Conservation (phyloP, 176 grass and related monocot genomes). For the Rhynchospora breviuscula region DNA sequence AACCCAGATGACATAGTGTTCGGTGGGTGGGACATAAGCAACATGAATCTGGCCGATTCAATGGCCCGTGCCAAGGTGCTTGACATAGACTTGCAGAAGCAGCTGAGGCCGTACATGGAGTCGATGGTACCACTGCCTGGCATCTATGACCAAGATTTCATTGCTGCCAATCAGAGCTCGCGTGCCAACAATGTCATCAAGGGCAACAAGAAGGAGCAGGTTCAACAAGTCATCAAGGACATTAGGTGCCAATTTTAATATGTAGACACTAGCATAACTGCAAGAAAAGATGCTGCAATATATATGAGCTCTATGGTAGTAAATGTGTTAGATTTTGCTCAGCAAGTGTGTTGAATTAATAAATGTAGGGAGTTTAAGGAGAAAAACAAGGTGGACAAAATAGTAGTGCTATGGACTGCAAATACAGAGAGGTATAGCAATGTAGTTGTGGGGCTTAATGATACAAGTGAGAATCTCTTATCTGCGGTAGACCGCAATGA, state of each 20-base stretch:
- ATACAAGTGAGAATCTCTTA: constrained; percentile 76
- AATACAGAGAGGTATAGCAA: constrained; percentile 94
- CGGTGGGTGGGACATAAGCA: constrained; percentile 94
- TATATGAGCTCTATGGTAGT: neutral
- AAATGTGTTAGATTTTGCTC: neutral
- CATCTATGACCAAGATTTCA: constrained; percentile 83
- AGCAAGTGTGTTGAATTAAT: neutral
- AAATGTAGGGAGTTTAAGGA: constrained; percentile 80
- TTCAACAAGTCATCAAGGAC: constrained; percentile 84
- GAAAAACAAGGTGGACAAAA: constrained; percentile 80
- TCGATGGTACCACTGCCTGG: constrained; percentile 82
- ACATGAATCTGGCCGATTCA: constrained; percentile 89
- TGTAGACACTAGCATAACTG: neutral
- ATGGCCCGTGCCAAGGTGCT: constrained; percentile 94
- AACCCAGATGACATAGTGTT: constrained; percentile 92
- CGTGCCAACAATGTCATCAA: constrained; percentile 60
- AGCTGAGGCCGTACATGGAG: constrained; percentile 95
- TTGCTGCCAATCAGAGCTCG: constrained; percentile 76
- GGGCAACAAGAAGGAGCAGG: constrained; percentile 82
- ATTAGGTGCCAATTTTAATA: constrained; percentile 48
- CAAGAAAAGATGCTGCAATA: neutral
- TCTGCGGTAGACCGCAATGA: constrained; percentile 69
- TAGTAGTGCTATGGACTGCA: constrained; percentile 94
- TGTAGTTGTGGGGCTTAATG: constrained; percentile 69
- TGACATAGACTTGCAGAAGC: constrained; percentile 97